A percentile compares a stretch with the other conserved stretches of the same genome.
phyloP scores from a whole-genome alignment of 768 basidiomycete species.

The Brasilioporus rufonigricans region DNA sequence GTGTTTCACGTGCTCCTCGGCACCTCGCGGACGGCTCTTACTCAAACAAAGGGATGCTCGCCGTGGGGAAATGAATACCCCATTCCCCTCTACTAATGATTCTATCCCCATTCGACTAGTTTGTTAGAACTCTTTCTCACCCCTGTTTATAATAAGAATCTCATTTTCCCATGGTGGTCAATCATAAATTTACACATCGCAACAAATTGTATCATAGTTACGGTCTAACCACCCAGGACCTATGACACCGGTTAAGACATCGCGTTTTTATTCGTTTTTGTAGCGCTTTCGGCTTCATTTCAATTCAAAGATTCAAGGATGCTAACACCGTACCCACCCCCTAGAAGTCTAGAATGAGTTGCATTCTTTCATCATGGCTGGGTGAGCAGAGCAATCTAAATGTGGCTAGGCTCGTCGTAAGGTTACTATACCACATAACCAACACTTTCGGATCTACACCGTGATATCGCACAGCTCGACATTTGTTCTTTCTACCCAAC shows the following conservation, averaged over 20 bases:
- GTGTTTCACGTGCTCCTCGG: slow-evolving; percentile 25
- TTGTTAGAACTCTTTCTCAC: slow-evolving; percentile 12
- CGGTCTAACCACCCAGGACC: slow-evolving; percentile 10
- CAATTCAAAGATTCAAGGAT: not conserved
- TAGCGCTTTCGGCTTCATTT: slow-evolving; percentile 6
- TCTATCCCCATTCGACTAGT: slow-evolving; percentile 18
- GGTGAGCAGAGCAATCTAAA: slow-evolving; percentile 16
- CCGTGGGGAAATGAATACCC: slow-evolving; percentile 14
- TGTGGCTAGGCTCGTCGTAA: slow-evolving; percentile 15
- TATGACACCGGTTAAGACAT: not conserved
- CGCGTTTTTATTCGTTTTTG: not conserved
- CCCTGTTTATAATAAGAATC: slow-evolving; percentile 9
- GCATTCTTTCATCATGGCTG: slow-evolving; percentile 4
- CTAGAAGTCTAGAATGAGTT: slow-evolving; percentile 7
- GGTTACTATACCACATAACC: not conserved
- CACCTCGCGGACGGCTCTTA: slow-evolving; percentile 19
- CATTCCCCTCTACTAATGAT: slow-evolving; percentile 9
- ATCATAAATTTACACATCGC: not conserved
- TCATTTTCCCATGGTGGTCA: slow-evolving; percentile 25
- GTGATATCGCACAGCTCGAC: slow-evolving; percentile 1
- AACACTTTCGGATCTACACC: slow-evolving; percentile 3
- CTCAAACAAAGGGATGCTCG: slow-evolving; percentile 7
- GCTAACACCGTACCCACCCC: slow-evolving; percentile 8
- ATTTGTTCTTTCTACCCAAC: not conserved
- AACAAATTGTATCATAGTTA: slow-evolving; percentile 24